phyloP scores from a whole-genome alignment of 2,329 filamentous ascomycete genomes.

The Rhynchosporium agropyri region DNA sequence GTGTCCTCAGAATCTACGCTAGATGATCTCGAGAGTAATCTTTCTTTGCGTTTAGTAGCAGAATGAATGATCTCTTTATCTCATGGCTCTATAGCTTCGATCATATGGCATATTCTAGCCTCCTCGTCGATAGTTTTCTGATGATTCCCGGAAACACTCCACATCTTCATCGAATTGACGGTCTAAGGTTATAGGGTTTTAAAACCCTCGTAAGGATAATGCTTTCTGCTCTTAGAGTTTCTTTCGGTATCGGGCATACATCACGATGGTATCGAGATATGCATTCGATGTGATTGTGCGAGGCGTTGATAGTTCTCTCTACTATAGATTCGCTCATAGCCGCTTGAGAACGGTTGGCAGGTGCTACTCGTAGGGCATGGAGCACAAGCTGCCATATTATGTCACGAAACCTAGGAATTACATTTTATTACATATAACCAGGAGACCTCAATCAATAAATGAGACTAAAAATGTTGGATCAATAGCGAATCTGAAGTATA shows the following conservation, averaged over 20 bases:
- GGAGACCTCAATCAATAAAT: too few relatives aligned
- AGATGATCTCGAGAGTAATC: constrained; percentile 17
- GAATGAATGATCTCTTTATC: constrained; percentile 15
- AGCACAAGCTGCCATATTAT: neutral
- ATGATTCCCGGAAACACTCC: constrained; percentile 24
- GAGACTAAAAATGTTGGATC: too few relatives aligned
- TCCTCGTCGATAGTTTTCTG: constrained; percentile 24
- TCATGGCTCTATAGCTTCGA: constrained; percentile 25
- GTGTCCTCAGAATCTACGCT: too few relatives aligned
- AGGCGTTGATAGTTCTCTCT: constrained; percentile 25
- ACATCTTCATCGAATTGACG: constrained; percentile 22
- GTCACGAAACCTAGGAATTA: constrained; percentile 17
- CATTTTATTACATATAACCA: constrained; percentile 2
- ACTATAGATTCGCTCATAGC: constrained; percentile 28
- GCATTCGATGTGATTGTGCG: constrained; percentile 22
- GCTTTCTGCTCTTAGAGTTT: constrained; percentile 20
- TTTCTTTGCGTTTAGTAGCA: constrained; percentile 13
- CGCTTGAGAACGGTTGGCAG: constrained; percentile 10
- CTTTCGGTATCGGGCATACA: constrained; percentile 27
- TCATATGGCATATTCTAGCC: constrained; percentile 25
- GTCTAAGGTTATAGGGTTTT: constrained; percentile 22
- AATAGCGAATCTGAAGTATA: too few relatives aligned
- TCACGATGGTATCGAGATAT: constrained; percentile 29
- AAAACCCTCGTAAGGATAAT: constrained; percentile 18
- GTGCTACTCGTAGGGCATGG: neutral